Conservation (phyloP, 495 filamentous ascomycete species). For the Chaetomium fimeti region DNA sequence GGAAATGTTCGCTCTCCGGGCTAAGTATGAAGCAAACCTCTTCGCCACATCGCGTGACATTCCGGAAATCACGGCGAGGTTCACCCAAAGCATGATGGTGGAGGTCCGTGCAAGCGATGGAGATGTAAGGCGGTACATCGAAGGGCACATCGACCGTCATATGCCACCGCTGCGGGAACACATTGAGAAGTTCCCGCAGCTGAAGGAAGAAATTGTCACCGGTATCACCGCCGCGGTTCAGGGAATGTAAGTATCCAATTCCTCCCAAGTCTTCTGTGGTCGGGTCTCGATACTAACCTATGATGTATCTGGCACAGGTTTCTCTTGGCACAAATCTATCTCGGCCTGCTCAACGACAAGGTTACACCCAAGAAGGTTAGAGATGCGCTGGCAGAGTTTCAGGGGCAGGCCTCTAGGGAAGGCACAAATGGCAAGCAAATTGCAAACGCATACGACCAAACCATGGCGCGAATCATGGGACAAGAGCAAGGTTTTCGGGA, state of each 20-base stretch:
- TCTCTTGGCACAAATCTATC: background rate
- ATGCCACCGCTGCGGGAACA: background rate
- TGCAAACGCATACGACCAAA: slow-evolving; percentile 41
- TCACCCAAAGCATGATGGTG: slow-evolving; percentile 5
- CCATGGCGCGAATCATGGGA: slow-evolving; percentile 46
- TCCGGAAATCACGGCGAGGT: background rate
- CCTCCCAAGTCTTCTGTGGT: background rate
- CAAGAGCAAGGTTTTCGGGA: slow-evolving; percentile 34
- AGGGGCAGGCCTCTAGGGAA: background rate
- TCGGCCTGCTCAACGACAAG: slow-evolving; percentile 36
- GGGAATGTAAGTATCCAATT: background rate
- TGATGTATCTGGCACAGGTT: background rate
- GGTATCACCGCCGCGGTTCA: slow-evolving; percentile 20
- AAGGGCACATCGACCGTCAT: slow-evolving; percentile 18
- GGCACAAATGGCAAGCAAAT: background rate
- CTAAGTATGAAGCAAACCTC: slow-evolving; percentile 27
- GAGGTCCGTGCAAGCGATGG: slow-evolving; percentile 42
- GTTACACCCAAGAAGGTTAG: background rate
- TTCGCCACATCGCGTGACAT: slow-evolving; percentile 47
- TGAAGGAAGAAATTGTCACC: slow-evolving; percentile 37
- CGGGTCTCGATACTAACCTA: background rate
- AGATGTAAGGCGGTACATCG: slow-evolving; percentile 42
- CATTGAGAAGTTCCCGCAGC: slow-evolving; percentile 4
- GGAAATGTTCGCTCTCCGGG: background rate
- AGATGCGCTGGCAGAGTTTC: slow-evolving; percentile 35